These are phyloP conservation scores for Coniochaeta hoffmannii DNA, from an alignment of 2,329 filamentous ascomycete genomes.

Conservation along the genomic window DNA sequence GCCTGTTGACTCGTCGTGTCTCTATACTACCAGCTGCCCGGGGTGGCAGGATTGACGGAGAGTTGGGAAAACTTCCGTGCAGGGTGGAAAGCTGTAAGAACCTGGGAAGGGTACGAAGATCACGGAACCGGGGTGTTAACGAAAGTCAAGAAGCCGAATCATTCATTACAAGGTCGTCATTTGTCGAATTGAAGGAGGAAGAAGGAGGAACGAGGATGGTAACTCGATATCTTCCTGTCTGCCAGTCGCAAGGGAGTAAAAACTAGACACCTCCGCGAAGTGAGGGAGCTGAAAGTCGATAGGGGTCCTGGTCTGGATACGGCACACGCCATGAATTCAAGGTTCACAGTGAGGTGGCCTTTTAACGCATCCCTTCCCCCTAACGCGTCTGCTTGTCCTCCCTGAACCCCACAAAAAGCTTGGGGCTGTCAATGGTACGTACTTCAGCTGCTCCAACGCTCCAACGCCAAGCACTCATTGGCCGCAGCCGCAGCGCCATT, in stretches of 20 bases:
- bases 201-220: not conserved
- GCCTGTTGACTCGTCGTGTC: not conserved
- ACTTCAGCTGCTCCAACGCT: not conserved
- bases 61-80: not conserved
- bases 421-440: not conserved
- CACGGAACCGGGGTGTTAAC: slow-evolving; percentile 21
- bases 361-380: slow-evolving; percentile 13
- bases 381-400: not conserved
- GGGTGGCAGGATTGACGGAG: not conserved
- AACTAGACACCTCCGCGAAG: slow-evolving; percentile 4
- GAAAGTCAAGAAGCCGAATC: slow-evolving; percentile 33
- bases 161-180: slow-evolving; percentile 31
- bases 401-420: not conserved
- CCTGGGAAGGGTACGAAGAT: slow-evolving; percentile 7
- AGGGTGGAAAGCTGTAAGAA: not conserved
- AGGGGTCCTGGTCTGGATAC: not conserved
- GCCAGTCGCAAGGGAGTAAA: slow-evolving; percentile 4
- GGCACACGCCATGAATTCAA: slow-evolving; percentile 7
- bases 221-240: not conserved
- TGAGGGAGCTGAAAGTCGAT: not conserved
- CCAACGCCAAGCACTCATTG: not conserved
- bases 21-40: not conserved
- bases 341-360: slow-evolving; percentile 28
- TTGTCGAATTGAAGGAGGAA: slow-evolving; percentile 4
- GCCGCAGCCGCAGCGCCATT: not conserved